Conservation (phyloP, 2,329 filamentous ascomycete species). For the Lecanosticta acicola region DNA sequence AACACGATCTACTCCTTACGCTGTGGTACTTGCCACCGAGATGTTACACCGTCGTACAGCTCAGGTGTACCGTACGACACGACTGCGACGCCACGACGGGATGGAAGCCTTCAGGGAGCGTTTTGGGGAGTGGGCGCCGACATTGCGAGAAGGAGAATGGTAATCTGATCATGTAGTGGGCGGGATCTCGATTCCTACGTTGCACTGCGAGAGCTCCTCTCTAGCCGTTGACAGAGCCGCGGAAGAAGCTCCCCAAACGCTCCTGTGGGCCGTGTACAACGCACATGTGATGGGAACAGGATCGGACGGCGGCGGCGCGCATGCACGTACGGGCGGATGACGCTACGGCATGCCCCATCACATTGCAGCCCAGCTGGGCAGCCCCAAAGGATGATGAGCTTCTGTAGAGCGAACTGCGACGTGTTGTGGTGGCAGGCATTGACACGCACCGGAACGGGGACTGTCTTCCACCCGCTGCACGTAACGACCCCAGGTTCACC, state of each 20-base stretch:
- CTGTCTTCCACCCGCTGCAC: slow-evolving; percentile 17
- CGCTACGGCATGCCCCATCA: slow-evolving; percentile 9
- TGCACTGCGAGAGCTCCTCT: slow-evolving; percentile 7
- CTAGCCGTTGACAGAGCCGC: slow-evolving; percentile 16
- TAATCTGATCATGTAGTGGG: no score
- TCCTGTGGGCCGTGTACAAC: slow-evolving; percentile 5
- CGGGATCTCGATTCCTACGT: neutral
- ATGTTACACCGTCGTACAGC: slow-evolving; percentile 4
- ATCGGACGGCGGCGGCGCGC: slow-evolving; percentile 9
- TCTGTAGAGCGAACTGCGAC: slow-evolving; percentile 17
- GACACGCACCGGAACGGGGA: slow-evolving; percentile 22
- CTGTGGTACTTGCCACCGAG: slow-evolving; percentile 10
- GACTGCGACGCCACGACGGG: neutral
- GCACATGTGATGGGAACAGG: slow-evolving; percentile 2
- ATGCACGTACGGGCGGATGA: slow-evolving; percentile 11
- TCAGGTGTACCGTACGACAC: neutral
- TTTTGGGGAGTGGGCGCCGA: neutral
- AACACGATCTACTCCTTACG: slow-evolving; percentile 13
- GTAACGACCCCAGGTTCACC: slow-evolving; percentile 11
- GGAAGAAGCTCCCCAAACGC: slow-evolving; percentile 15
- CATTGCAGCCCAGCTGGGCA: slow-evolving; percentile 5
- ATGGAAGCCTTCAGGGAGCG: neutral
- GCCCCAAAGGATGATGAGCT: slow-evolving; percentile 8
- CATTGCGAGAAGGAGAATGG: no score
- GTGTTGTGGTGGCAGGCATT: slow-evolving; percentile 14